phyloP scores from a whole-genome alignment of 108 stramenopile species.

The Discostella stelligeroides region DNA sequence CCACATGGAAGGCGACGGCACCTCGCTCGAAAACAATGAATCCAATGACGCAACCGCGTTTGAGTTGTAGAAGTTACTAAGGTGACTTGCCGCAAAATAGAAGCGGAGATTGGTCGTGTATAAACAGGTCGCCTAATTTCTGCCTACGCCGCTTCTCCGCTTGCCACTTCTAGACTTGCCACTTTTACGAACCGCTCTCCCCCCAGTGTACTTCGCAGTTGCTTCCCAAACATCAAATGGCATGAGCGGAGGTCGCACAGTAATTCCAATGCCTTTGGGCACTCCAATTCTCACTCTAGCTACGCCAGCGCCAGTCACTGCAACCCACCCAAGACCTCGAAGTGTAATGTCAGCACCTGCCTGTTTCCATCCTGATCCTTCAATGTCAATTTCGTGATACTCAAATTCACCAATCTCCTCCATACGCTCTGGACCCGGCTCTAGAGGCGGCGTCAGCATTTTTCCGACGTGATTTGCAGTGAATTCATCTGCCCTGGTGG shows the following conservation, averaged over 20 bases:
- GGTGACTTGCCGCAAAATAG: no score
- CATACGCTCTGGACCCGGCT: conserved; percentile 74
- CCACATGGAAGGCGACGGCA: no score
- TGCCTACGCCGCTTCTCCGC: conserved; percentile 73
- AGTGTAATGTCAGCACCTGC: conserved; percentile 94
- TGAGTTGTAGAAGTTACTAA: no score
- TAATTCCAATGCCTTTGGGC: conserved; percentile 84
- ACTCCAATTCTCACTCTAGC: conserved; percentile 78
- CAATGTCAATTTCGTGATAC: conserved; percentile 79
- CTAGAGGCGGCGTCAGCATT: conserved; percentile 91
- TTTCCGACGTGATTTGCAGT: conserved; percentile 85
- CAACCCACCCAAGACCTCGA: conserved; percentile 95
- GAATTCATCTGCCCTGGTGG: conserved; percentile 77
- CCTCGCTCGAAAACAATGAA: no score
- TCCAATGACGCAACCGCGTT: no score
- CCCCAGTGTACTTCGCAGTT: conserved; percentile 85
- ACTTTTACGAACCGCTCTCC: conserved; percentile 72
- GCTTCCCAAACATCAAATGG: conserved; percentile 91
- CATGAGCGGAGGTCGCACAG: conserved; percentile 88
- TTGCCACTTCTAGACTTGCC: conserved; percentile 74
- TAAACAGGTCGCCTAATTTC: no score
- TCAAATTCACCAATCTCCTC: conserved; percentile 90
- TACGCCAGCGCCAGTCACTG: conserved; percentile 91
- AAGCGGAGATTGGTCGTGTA: no score
- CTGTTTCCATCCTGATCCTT: conserved; percentile 92